Conservation (phyloP, 164 flowering plant species). For the Liquidambar formosana region DNA sequence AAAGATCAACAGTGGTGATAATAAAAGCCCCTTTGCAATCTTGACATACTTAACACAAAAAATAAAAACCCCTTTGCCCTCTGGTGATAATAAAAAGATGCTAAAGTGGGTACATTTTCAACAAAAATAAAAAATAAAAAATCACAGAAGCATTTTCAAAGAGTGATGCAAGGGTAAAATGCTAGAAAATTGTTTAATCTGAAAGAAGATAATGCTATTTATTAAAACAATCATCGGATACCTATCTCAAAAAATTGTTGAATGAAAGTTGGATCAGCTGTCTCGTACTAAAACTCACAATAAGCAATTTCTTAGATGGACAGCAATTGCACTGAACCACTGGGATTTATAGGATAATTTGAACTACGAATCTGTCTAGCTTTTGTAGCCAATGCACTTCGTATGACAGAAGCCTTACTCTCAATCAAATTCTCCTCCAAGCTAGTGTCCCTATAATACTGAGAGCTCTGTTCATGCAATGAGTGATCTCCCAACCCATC, state of each 20-base stretch:
- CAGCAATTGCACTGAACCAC: neutral
- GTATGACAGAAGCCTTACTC: slow-evolving; percentile 32
- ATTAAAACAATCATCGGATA: neutral
- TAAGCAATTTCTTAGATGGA: neutral
- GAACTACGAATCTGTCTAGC: slow-evolving; percentile 20
- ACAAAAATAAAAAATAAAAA: too few species aligned
- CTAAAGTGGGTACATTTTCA: neutral
- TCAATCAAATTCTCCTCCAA: slow-evolving; percentile 28
- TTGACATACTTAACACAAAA: too few species aligned
- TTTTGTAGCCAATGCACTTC: slow-evolving; percentile 57
- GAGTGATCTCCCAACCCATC: slow-evolving; percentile 36
- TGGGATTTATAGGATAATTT: neutral
- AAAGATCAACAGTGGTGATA: neutral
- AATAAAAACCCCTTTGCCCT: neutral
- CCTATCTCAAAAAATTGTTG: slow-evolving; percentile 2
- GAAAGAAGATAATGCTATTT: neutral
- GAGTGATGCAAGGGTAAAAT: neutral
- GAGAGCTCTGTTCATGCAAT: slow-evolving; percentile 23
- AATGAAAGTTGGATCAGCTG: neutral
- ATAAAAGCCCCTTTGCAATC: neutral
- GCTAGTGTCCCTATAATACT: slow-evolving; percentile 21
- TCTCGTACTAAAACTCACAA: neutral
- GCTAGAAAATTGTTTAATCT: neutral
- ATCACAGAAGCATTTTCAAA: neutral
- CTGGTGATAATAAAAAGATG: neutral